These are phyloP conservation scores for Wickerhamomyces pijperi DNA, from an alignment of 805 yeast genomes.

Conservation along the genomic window DNA sequence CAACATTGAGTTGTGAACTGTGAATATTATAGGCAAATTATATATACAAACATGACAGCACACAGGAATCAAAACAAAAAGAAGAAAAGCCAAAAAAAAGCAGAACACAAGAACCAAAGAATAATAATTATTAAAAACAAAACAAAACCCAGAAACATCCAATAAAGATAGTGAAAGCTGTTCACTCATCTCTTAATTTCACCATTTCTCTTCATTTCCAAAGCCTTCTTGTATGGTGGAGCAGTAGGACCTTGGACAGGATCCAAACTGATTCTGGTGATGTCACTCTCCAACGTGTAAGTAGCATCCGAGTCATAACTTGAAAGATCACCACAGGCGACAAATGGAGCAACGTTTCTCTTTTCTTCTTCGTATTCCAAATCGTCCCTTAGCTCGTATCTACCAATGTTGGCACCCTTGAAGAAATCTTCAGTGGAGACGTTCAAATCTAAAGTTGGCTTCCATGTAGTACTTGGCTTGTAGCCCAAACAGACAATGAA, in stretches of 20 bases:
- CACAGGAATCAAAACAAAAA: too few species aligned
- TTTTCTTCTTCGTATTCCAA: constrained; percentile 44
- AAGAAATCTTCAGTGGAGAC: constrained; percentile 75
- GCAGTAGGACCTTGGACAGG: constrained; percentile 96
- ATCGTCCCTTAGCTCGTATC: constrained; percentile 35
- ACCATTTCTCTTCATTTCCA: constrained; percentile 78
- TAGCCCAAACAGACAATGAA: constrained; percentile 89
- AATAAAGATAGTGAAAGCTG: too few species aligned
- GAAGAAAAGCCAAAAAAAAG: too few species aligned
- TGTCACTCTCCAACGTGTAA: constrained; percentile 34
- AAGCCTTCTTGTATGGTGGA: constrained; percentile 90
- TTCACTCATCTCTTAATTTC: constrained; percentile 25
- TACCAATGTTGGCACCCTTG: constrained; percentile 48
- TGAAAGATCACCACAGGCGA: constrained; percentile 89
- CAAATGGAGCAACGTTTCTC: constrained; percentile 74
- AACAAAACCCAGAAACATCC: background rate
- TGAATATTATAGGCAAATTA: too few species aligned
- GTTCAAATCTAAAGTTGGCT: constrained; percentile 47
- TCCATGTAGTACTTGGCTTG: constrained; percentile 76
- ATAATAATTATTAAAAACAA: too few species aligned
- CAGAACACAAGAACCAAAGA: too few species aligned
- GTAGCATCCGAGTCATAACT: constrained; percentile 95
- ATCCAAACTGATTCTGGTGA: constrained; percentile 43
- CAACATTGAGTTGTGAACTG: too few species aligned
- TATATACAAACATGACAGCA: too few species aligned